Base-by-base conservation (phyloP, 305 asterid species). In the Solanum hybrid region DNA sequence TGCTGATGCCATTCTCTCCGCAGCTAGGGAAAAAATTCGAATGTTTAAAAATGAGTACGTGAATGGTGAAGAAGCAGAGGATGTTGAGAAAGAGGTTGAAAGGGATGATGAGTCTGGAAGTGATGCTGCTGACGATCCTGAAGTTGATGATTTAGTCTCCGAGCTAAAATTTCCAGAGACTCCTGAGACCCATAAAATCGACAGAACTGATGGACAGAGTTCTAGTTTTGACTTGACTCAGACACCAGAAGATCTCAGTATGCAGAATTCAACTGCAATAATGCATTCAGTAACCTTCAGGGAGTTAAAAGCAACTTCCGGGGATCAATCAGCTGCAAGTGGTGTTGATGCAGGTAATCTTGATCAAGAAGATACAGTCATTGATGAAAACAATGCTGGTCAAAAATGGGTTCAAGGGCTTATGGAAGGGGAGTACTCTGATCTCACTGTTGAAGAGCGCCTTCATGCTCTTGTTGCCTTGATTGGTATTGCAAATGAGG, bases 401-500 rank as follows among this genome's bases (percentile, higher is more conserved):
- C 98, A 96, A 88, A 85, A 93, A 37, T 97, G 99, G 99, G 97
- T 97, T 90, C 95, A 89, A 90, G 99, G 98, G 46, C 98, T 97
- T 86, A 93, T 93, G 35, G 96, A 95, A 94, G 96, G 98, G 34
- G 99, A 97, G 79, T 97, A 95, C 90, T 91, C 94, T 76, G 95
- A 94, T 91, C 94, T 97, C 85, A 92, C 94, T 88, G 91, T 93
- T 90, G 98, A 96, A 91, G 99, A 96, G 92, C 99, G 99, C 88
- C 93, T 97, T 35, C 90, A 92, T 92, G 98, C 96, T 16, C 96
- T 97, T 87, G 95, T 96, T 87, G 94, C 98, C 64, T 93, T 97
- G 92, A 91, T 93, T 88, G 95, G 96, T 66, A 86, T 96, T n/a
- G 99, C 94, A 79, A 97, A 97, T 91, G 99, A 97, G 93, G 99